phyloP scores from a whole-genome alignment of 2,329 filamentous ascomycete genomes.

The Penicillium glabrum region DNA sequence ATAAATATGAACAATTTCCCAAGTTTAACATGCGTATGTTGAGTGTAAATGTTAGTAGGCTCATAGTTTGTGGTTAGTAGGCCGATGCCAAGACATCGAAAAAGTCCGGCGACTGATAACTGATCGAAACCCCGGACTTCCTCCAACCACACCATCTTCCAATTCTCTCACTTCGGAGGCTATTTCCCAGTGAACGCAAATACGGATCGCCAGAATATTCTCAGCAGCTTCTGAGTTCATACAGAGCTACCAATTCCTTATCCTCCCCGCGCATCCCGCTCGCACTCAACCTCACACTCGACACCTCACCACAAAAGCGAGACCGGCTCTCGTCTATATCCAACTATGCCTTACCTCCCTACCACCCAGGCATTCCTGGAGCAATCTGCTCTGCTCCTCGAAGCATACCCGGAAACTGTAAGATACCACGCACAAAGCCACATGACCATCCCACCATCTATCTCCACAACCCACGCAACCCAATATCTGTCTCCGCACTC shows the following conservation, averaged over 20 bases:
- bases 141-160: conserved; percentile 9
- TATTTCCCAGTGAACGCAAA: not conserved
- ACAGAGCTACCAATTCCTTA: not conserved
- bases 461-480: not conserved
- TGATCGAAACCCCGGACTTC: conserved; percentile 16
- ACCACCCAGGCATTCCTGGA: conserved; percentile 90
- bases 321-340: conserved; percentile 11
- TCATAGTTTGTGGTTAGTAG: not conserved
- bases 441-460: not conserved
- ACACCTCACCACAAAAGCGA: conserved; percentile 11
- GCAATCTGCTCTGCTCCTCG: conserved; percentile 79
- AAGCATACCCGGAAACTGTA: conserved; percentile 84
- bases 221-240: not conserved
- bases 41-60: too few species aligned
- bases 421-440: conserved; percentile 25
- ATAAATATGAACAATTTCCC: not conserved
- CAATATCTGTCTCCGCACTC: not conserved
- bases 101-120: conserved; percentile 25
- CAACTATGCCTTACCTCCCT: conserved; percentile 72
- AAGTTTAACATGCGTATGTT: too few species aligned
- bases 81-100: conserved; percentile 25
- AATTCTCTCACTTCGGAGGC: not conserved
- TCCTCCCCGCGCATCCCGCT: not conserved
- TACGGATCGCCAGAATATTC: not conserved
- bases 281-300: not conserved